Percentiles rank a stretch among this genome's conserved stretches.
Evolutionary conservation across 345 rosid species (phyloP).

Genomic region (Eutrema yunnanense): DNA sequence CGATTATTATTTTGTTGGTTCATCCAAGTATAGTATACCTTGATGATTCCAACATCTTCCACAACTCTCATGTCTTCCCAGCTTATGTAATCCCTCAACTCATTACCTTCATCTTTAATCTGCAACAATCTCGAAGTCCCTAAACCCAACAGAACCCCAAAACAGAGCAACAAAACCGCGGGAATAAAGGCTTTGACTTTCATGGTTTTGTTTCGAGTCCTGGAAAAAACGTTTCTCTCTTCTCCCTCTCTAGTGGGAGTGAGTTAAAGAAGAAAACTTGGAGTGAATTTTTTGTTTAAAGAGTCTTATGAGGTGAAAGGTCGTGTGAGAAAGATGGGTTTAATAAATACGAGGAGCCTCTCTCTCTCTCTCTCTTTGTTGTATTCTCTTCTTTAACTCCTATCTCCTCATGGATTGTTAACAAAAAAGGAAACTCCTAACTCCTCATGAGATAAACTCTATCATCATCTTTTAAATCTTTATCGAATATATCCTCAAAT

Average conservation of each 20-base stretch:
- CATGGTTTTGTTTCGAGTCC: slow-evolving; percentile 10
- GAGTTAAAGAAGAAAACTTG: slow-evolving; percentile 4
- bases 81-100: slow-evolving; percentile 36
- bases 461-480: not conserved
- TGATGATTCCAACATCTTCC: slow-evolving; percentile 3
- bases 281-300: not conserved
- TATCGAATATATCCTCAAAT: not conserved
- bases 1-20: not conserved
- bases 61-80: slow-evolving; percentile 77
- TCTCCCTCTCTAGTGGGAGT: not conserved
- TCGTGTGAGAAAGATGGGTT: slow-evolving; percentile 45
- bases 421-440: not conserved
- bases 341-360: slow-evolving; percentile 55
- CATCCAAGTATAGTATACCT: slow-evolving; percentile 10
- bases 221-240: slow-evolving; percentile 15
- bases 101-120: not conserved
- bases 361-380: slow-evolving; percentile 12
- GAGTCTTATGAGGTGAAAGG: slow-evolving; percentile 31
- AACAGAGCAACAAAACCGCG: slow-evolving; percentile 18
- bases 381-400: not conserved
- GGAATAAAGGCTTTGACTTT: slow-evolving; percentile 18
- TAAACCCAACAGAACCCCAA: not conserved
- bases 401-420: not conserved
- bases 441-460: not conserved
- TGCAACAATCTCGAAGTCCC: slow-evolving; percentile 8